Conservation (phyloP, 805 yeast species). For the Candida awuae region DNA sequence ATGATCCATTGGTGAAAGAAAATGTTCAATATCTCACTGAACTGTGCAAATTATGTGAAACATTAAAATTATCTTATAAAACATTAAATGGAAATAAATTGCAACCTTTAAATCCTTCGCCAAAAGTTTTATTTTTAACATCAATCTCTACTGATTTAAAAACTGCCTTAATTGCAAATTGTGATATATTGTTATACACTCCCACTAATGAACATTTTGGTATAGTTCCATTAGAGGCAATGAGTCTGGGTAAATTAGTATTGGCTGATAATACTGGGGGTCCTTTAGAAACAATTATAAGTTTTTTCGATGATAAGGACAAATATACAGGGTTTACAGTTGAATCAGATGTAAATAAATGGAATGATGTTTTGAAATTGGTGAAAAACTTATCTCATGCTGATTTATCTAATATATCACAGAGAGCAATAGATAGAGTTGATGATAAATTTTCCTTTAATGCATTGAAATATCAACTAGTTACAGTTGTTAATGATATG, state of each 20-base stretch:
- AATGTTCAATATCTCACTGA: slow-evolving; percentile 66
- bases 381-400: slow-evolving; percentile 22
- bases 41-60: slow-evolving; percentile 41
- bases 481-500: slow-evolving; percentile 12
- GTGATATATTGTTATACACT: slow-evolving; percentile 69
- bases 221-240: slow-evolving; percentile 93
- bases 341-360: slow-evolving; percentile 37
- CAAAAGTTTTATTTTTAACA: slow-evolving; percentile 51
- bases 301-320: slow-evolving; percentile 16
- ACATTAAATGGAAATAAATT: not conserved
- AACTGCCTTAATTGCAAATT: slow-evolving; percentile 46
- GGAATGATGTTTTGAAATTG: slow-evolving; percentile 46
- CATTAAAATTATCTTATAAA: slow-evolving; percentile 5
- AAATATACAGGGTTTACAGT: slow-evolving; percentile 54
- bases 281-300: slow-evolving; percentile 70
- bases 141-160: slow-evolving; percentile 65
- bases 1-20: slow-evolving; percentile 66
- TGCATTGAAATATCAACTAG: slow-evolving; percentile 31
- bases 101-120: not conserved
- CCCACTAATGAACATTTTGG: slow-evolving; percentile 95
- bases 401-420: slow-evolving; percentile 9
- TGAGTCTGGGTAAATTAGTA: slow-evolving; percentile 77
- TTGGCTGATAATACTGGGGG: slow-evolving; percentile 88
- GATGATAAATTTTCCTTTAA: slow-evolving; percentile 35
- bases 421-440: slow-evolving; percentile 30